These are phyloP conservation scores for Taphrina pruni DNA, from an alignment of 1,139 yeast genomes.

Conservation along the genomic window DNA sequence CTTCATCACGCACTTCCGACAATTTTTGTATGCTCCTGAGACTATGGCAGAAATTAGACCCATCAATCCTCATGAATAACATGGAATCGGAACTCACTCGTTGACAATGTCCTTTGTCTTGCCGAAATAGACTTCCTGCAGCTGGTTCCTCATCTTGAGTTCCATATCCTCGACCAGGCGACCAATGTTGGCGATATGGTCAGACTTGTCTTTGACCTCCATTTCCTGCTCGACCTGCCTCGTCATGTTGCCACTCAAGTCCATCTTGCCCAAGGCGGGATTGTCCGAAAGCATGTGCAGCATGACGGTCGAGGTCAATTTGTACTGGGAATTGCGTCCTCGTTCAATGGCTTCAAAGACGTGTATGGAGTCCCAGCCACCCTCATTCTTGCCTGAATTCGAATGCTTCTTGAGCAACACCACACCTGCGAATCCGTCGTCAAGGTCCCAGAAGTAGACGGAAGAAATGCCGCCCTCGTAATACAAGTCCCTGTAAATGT, in stretches of 20 bases:
- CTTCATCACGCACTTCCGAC: conserved; percentile 24
- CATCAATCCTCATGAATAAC: too few relatives aligned
- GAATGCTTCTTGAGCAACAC: conserved; percentile 76
- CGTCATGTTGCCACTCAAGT: conserved; percentile 81
- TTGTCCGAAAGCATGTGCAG: conserved; percentile 62
- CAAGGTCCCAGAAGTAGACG: conserved; percentile 89
- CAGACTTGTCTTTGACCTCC: conserved; percentile 56
- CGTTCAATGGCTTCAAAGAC: conserved; percentile 75
- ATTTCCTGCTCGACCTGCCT: conserved; percentile 68
- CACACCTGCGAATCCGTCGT: conserved; percentile 82
- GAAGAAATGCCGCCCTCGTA: conserved; percentile 92
- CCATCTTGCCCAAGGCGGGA: conserved; percentile 54
- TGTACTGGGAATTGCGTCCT: conserved; percentile 59
- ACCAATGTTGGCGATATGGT: conserved; percentile 86
- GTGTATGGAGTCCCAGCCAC: conserved; percentile 91
- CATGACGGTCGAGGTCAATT: conserved; percentile 85
- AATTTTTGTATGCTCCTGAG: conserved; percentile 28
- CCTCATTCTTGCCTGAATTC: conserved; percentile 49
- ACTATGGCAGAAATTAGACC: neutral
- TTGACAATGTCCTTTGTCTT: conserved; percentile 85
- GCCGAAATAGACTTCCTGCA: conserved; percentile 94
- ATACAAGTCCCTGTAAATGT: conserved; percentile 87
- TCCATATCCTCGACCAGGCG: conserved; percentile 86
- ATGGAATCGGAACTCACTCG: conserved; percentile 52
- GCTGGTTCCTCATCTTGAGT: conserved; percentile 79